These are phyloP conservation scores for Camellia oleifera DNA, from an alignment of 179 eudicot genomes.

Conservation along the genomic window DNA sequence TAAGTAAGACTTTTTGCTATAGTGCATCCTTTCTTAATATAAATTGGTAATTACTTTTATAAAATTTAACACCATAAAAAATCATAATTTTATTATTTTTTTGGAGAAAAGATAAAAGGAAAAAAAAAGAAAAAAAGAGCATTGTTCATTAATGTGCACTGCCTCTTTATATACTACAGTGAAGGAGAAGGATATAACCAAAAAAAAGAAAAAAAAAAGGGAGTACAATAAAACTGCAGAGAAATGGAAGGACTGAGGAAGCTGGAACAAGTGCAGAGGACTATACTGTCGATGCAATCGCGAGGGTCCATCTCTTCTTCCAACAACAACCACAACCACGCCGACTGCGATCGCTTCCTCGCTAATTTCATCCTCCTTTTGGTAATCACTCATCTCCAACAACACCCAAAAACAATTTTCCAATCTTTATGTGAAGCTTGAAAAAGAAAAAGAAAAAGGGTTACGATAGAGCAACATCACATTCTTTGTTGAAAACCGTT, in stretches of 20 bases:
- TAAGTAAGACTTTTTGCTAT: no score
- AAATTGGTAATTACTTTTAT: no score
- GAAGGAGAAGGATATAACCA: no score
- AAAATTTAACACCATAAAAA: no score
- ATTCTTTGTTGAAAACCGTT: neutral
- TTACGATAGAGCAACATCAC: neutral
- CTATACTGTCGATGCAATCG: slow-evolving; percentile 38
- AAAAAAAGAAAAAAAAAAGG: no score
- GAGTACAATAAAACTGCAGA: neutral
- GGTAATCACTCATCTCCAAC: slow-evolving; percentile 31
- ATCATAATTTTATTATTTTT: no score
- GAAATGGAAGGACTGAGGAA: slow-evolving; percentile 50
- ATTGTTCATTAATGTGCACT: no score
- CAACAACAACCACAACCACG: neutral
- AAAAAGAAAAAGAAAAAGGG: neutral
- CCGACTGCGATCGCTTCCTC: slow-evolving; percentile 64
- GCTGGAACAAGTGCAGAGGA: slow-evolving; percentile 60
- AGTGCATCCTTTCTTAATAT: no score
- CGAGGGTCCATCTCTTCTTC: slow-evolving; percentile 25
- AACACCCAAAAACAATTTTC: neutral
- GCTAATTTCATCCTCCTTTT: slow-evolving; percentile 56
- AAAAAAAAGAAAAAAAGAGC: no score
- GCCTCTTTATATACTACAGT: no score
- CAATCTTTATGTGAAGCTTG: neutral
- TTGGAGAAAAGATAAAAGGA: no score